phyloP scores from a whole-genome alignment of 345 rosid species.

The Rhodamnia argentea region DNA sequence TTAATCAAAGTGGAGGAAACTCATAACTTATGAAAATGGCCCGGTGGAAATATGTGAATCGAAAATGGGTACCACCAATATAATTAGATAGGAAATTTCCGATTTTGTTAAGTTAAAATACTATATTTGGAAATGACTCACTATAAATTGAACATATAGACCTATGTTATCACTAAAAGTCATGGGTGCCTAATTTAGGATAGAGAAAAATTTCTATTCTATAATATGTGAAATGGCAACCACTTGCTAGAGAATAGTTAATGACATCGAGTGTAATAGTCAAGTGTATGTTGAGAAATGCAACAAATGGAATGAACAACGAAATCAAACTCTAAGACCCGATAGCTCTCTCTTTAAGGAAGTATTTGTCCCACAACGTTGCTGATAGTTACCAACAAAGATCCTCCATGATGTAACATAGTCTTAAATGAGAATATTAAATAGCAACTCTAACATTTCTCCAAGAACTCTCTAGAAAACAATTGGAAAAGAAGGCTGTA shows the following conservation, averaged over 20 bases:
- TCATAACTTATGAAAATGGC: background rate
- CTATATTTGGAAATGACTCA: background rate
- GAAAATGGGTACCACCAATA: background rate
- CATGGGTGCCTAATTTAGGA: background rate
- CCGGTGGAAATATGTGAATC: background rate
- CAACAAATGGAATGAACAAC: too few species aligned
- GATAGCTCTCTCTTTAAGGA: too few species aligned
- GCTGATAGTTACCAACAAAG: too few species aligned
- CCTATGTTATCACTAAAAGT: background rate
- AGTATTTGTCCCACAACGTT: too few species aligned
- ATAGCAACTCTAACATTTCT: too few species aligned
- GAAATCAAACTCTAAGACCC: too few species aligned
- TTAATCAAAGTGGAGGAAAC: background rate
- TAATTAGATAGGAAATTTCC: background rate
- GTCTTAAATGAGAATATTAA: too few species aligned
- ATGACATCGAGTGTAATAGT: background rate
- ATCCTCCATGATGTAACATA: too few species aligned
- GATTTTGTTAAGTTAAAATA: background rate
- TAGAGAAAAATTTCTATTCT: background rate
- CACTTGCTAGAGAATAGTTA: background rate
- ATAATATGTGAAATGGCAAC: background rate
- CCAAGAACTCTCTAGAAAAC: too few species aligned
- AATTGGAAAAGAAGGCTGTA: too few species aligned
- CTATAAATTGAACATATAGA: background rate
- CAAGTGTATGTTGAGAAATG: background rate